Conservation (phyloP, 1,139 yeast genomes). For the Williopsis jadinii region DNA sequence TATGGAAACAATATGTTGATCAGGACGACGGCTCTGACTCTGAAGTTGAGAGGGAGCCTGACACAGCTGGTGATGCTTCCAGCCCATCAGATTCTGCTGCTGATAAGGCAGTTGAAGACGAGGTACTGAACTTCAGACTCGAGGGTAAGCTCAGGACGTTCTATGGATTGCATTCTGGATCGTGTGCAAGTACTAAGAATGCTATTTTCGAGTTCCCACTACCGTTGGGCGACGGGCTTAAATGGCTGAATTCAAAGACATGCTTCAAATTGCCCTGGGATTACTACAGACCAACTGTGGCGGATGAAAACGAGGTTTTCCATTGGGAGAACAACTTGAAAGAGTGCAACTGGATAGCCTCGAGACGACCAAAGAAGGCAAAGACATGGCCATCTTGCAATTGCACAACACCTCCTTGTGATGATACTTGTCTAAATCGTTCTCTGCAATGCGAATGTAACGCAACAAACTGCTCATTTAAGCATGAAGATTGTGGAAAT, state of each 20-base stretch:
- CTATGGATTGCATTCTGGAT: conserved; percentile 10
- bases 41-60: conserved; percentile 5
- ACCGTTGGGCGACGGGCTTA: conserved; percentile 18
- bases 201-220: conserved; percentile 13
- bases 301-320: conserved; percentile 18
- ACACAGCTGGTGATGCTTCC: neutral
- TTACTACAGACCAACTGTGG: conserved; percentile 27
- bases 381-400: conserved; percentile 17
- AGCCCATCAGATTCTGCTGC: neutral
- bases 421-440: conserved; percentile 26
- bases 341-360: conserved; percentile 21
- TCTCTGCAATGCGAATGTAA: conserved; percentile 31
- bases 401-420: conserved; percentile 26
- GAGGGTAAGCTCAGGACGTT: conserved; percentile 10
- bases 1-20: conserved; percentile 18
- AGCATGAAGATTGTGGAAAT: conserved; percentile 31
- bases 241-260: conserved; percentile 6
- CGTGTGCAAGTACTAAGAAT: conserved; percentile 2
- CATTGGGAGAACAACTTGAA: conserved; percentile 26
- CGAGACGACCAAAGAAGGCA: conserved; percentile 4
- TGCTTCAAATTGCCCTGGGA: conserved; percentile 28
- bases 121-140: neutral
- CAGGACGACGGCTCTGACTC: conserved; percentile 14
- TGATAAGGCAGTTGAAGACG: neutral
- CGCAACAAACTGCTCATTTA: conserved; percentile 27